Base-by-base conservation (phyloP, 1,284 basidiomycete species). In the Moesziomyces antarcticus region DNA sequence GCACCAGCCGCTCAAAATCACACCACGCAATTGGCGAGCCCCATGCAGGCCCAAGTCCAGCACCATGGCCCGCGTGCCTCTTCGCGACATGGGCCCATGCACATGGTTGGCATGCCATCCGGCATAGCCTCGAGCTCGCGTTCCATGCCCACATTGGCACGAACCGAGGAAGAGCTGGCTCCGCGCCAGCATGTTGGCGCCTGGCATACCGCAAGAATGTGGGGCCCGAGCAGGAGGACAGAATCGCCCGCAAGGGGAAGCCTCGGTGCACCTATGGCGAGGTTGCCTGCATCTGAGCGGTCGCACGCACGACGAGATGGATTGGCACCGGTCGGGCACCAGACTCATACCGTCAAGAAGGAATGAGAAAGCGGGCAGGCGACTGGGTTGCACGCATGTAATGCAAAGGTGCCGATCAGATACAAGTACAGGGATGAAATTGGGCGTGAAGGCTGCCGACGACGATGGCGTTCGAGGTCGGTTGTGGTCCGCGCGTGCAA, bases 141-240 rank as follows among this genome's bases (percentile, higher is more conserved):
- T 3, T 41, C 55, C 16, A n/a, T 35, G n/a, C 51, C 46, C 3
- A 46, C 35, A 3, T 18, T 64, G 43, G 22, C 40, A 6, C 40
- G 62, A 9, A 35, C n/a, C 2, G 55, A 57, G 42, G 35, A 44
- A 5, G 45, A 50, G 55, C 33, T 46, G 5, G 42, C 25, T 11
- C 40, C 46, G 21, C 45, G n/a, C 9, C 21, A 22, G 13, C 50
- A 49, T 43, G 16, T 16, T 47, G 22, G 42, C 25, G 10, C 25
- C 48, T 14, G 9, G 35, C 5, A 18, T 24, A 16, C 18, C 6
- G 14, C 37, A 18, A 14, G 37, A 16, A 18, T 40, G 16, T 14
- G 16, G 1, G 18, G 37, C 37, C 14, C 37, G 16, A 40, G 37
- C 37, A 40, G 18, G 8, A 40, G 37, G 37, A 18, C 37, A 18